These are phyloP conservation scores for Melocanna baccifera DNA, from an alignment of 176 grass and related monocot species.

Conservation along the genomic window DNA sequence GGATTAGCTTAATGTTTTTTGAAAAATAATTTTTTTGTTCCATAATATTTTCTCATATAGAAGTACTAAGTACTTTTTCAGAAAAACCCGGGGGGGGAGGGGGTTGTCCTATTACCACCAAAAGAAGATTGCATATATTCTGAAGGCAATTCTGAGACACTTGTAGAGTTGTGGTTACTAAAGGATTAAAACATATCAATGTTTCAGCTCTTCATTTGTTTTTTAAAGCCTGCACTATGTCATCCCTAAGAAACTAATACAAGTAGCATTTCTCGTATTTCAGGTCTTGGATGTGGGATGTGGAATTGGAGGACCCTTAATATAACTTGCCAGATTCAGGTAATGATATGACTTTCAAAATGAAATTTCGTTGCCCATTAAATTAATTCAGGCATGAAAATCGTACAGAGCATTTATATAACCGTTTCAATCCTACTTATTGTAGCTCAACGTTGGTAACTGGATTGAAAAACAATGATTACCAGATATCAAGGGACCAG, in stretches of 20 bases:
- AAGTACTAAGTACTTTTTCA: too few relatives aligned
- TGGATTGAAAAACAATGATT: conserved; percentile 69
- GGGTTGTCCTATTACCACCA: too few relatives aligned
- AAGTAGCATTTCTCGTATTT: background rate
- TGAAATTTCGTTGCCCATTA: background rate
- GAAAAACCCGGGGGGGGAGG: too few relatives aligned
- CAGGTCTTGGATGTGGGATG: conserved; percentile 77
- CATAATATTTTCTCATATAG: too few relatives aligned
- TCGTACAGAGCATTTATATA: background rate
- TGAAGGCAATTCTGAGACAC: background rate
- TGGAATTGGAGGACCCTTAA: conserved; percentile 75
- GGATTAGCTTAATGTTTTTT: background rate
- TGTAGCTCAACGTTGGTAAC: conserved; percentile 52
- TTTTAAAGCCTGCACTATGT: background rate
- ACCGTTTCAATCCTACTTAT: background rate
- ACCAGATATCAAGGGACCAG: conserved; percentile 65
- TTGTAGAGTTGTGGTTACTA: background rate
- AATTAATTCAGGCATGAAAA: background rate
- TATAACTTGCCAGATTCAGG: conserved; percentile 83
- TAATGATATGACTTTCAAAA: background rate
- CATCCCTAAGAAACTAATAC: background rate
- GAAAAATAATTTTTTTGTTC: too few relatives aligned
- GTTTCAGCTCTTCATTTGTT: background rate
- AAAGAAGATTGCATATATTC: too few relatives aligned
- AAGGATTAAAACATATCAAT: background rate